Evolutionary conservation across 352 stramenopile species (phyloP), one percentile per base, ranked within the genome.

Genomic region (Halophytophthora polymorphica): DNA sequence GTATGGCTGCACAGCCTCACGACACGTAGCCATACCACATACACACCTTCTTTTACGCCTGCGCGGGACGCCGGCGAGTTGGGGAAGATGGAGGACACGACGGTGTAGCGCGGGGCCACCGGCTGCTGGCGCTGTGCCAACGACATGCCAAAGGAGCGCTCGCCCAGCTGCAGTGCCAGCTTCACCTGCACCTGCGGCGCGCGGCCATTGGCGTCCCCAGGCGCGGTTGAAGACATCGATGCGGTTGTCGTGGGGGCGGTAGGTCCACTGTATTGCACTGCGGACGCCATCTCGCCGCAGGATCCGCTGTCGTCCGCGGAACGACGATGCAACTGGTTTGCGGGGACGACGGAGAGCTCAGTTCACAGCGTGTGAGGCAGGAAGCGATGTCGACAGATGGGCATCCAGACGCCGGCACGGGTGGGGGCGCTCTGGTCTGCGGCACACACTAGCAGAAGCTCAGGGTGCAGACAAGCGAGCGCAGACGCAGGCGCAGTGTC

Each of bases 71-170:
- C 79, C 19, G 77, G 63, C 14, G 73, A 87, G 37, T 79, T 56
- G 13, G 64, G 61, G 33, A 85, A 84, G 36, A 90, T 64, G 43
- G 63, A 83, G 31, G 73, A 80, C 17, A 88, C 72, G 18, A 76
- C 59, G 3, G 73, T 76, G 23, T 61, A 84, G 34, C 72, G 63
- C 2, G 45, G 14, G 0, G 61, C 45, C 14, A 68, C 15, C 0
- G 61, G 21, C 2, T 39, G 40, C 0, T 42, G 51, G 23, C 60
- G 61, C 47, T 81, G 70, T 28, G 74, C 72, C 11, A 90, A 59
- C 38, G 74, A 83, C 72, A 90, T 88, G 40, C 80, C 80, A 39
- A 90, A 90, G 14, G 74, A 86, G 3, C 61, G 56, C 42, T 90
- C 80, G 34, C 63, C 57, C 14, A 58, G n/a, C 10, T 50, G 50